A percentile compares a stretch with the other conserved stretches of the same genome.
These are phyloP conservation scores for Cyclotella atomus DNA, from an alignment of 108 stramenopile genomes.

Conservation along the genomic window DNA sequence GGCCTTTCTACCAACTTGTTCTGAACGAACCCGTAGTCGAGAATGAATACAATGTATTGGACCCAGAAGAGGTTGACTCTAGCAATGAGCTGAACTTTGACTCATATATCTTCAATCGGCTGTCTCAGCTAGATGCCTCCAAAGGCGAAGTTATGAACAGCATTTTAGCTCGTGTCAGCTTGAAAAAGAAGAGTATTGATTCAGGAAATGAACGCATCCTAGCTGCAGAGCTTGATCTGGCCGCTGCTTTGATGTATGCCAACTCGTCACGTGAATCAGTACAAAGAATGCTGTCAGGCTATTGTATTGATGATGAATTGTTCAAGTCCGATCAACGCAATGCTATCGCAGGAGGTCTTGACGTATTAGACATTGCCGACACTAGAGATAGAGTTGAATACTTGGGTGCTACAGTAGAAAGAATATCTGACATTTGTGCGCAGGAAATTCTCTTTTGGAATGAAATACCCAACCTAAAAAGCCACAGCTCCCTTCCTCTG, in stretches of 20 bases:
- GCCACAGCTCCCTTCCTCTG: neutral
- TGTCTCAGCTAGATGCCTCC: slow-evolving; percentile 37
- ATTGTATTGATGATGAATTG: neutral
- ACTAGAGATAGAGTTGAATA: slow-evolving; percentile 30
- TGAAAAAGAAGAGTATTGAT: slow-evolving; percentile 24
- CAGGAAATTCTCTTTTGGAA: slow-evolving; percentile 39
- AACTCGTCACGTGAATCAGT: slow-evolving; percentile 41
- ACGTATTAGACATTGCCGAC: slow-evolving; percentile 34
- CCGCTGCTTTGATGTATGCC: slow-evolving; percentile 25
- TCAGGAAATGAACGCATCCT: slow-evolving; percentile 25
- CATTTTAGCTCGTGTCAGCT: slow-evolving; percentile 31
- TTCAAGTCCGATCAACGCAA: slow-evolving; percentile 6
- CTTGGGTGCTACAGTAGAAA: slow-evolving; percentile 31
- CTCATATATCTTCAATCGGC: slow-evolving; percentile 46
- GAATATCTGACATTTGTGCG: slow-evolving; percentile 27
- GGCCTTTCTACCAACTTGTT: slow-evolving; percentile 44
- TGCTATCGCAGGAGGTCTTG: slow-evolving; percentile 18
- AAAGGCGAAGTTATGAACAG: slow-evolving; percentile 30
- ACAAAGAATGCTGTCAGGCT: slow-evolving; percentile 26
- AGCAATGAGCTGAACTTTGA: slow-evolving; percentile 41
- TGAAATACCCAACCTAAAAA: slow-evolving; percentile 8
- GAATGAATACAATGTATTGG: slow-evolving; percentile 4
- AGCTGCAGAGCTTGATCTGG: slow-evolving; percentile 36
- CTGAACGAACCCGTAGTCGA: slow-evolving; percentile 42
- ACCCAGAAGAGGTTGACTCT: slow-evolving; percentile 1